Base-by-base conservation (phyloP, 1,284 basidiomycete species). In the Rhizoctonia solani region DNA sequence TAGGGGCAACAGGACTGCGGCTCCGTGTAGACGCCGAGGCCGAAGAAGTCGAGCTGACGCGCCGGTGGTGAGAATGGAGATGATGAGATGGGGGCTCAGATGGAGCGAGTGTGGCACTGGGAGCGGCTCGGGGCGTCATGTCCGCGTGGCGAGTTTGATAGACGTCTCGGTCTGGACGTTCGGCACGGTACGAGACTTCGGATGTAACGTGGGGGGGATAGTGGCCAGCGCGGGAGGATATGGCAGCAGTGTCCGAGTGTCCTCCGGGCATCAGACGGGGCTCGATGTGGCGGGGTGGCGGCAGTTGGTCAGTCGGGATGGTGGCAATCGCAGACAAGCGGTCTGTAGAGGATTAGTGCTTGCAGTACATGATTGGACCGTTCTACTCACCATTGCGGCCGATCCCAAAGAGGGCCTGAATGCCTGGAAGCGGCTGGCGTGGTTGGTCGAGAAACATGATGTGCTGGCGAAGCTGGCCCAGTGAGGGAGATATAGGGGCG, bases 371-470 rank as follows among this genome's bases (percentile, higher is more conserved):
- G 16, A 13, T 1, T 8, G 32, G 4, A 11, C 32, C 32, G 32
- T 34, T 11, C 32, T 4, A 63, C 58, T 39, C 34, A 63, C 58
- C 58, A 39, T 27, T 19, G 41, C 46, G 58, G 21, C 23, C 23
- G 32, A 63, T 63, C 46, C 58, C 58, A 52, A 63, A 63, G 58
- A 63, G 58, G 19, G 58, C 47, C 46, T 52, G 30, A 47, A 63
- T 63, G 29, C 58, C 46, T 30, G 58, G 58, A 1, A 63, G 58
- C 2, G 44, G 44, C 32, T 34, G 32, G 32, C 32, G 32, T 11
- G 32, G 32, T 34, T 34, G 32, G 32, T 34, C 32, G 32, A 11
- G 4, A 13, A 19, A 30, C n/a, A 30, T 41, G 14, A 16, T 27
- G 14, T 44, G n/a, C 41, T 16, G 19, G 4, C n/a, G 56, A 34